Conservation (phyloP, 1,284 basidiomycete species). For the Ganoderma sp. region DNA sequence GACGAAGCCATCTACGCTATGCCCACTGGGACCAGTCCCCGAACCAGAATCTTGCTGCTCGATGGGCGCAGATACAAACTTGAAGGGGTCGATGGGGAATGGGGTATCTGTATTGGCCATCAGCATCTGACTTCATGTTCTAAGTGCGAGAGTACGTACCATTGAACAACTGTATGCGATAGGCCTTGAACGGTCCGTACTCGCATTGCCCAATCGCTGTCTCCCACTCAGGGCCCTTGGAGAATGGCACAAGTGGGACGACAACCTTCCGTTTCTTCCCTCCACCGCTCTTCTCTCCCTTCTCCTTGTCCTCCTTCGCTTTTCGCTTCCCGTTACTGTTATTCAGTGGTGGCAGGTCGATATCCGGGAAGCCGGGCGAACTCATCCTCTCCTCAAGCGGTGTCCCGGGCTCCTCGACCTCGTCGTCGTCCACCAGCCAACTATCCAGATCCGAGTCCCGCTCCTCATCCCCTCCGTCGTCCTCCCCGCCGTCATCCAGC, state of each 20-base stretch:
- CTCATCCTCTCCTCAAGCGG: conserved; percentile 48
- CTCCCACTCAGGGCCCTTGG: conserved; percentile 82
- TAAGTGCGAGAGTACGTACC: conserved; percentile 51
- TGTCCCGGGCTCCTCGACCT: conserved; percentile 53
- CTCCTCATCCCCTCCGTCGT: conserved; percentile 56
- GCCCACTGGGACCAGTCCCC: conserved; percentile 28
- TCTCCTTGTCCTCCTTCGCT: conserved; percentile 33
- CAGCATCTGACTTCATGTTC: not conserved
- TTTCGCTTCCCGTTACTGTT: conserved; percentile 57
- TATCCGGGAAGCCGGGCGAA: conserved; percentile 43
- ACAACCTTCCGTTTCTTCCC: conserved; percentile 74
- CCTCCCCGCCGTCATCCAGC: conserved; percentile 62
- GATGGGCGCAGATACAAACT: conserved; percentile 61
- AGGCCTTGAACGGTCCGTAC: conserved; percentile 68
- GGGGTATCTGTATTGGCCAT: conserved; percentile 62
- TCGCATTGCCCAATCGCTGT: conserved; percentile 61
- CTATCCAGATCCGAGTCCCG: conserved; percentile 78
- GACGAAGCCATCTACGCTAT: conserved; percentile 39
- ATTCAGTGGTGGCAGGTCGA: conserved; percentile 47
- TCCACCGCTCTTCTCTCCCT: conserved; percentile 10
- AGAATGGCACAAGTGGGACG: conserved; percentile 75
- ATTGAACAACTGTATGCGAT: conserved; percentile 79
- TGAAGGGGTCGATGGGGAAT: conserved; percentile 78
- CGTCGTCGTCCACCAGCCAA: conserved; percentile 82
- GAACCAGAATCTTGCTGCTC: conserved; percentile 37